phyloP scores from a whole-genome alignment of 495 filamentous ascomycete genomes.

The Sporormia fimetaria region DNA sequence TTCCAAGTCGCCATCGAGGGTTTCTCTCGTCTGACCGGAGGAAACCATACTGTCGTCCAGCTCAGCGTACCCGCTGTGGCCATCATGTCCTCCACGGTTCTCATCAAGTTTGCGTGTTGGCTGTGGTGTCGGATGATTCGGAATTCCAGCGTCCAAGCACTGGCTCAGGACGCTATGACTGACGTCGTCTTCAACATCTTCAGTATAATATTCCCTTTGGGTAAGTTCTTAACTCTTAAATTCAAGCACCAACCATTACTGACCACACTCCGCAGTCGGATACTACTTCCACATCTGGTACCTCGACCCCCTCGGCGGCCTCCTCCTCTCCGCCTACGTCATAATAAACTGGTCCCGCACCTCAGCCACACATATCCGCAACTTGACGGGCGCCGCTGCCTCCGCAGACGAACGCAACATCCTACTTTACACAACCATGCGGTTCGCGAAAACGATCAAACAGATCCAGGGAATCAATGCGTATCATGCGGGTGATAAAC shows the following conservation, averaged over 20 bases:
- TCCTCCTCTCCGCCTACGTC: conserved; percentile 69
- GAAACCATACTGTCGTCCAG: conserved; percentile 56
- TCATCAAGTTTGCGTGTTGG: conserved; percentile 77
- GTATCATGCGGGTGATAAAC: conserved; percentile 80
- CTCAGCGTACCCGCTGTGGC: conserved; percentile 62
- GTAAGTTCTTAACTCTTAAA: conserved; percentile 34
- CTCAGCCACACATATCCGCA: conserved; percentile 64
- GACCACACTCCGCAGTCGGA: conserved; percentile 40
- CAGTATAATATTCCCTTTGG: conserved; percentile 71
- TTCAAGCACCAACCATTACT: conserved; percentile 1
- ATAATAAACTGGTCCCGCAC: conserved; percentile 78
- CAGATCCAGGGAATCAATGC: conserved; percentile 82
- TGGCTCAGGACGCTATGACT: conserved; percentile 58
- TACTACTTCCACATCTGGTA: conserved; percentile 71
- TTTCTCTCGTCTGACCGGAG: conserved; percentile 49
- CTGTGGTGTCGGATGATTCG: conserved; percentile 82
- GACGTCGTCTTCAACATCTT: conserved; percentile 86
- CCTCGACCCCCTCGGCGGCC: conserved; percentile 73
- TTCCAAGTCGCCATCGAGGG: conserved; percentile 72
- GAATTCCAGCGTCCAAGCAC: conserved; percentile 77
- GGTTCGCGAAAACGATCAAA: conserved; percentile 78
- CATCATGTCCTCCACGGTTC: conserved; percentile 73
- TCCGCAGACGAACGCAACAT: conserved; percentile 72
- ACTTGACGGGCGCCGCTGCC: conserved; percentile 72
- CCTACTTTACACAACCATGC: conserved; percentile 83